These are phyloP conservation scores for Urochloa ruziziensis DNA, from an alignment of 176 grass and related monocot genomes.

Conservation along the genomic window DNA sequence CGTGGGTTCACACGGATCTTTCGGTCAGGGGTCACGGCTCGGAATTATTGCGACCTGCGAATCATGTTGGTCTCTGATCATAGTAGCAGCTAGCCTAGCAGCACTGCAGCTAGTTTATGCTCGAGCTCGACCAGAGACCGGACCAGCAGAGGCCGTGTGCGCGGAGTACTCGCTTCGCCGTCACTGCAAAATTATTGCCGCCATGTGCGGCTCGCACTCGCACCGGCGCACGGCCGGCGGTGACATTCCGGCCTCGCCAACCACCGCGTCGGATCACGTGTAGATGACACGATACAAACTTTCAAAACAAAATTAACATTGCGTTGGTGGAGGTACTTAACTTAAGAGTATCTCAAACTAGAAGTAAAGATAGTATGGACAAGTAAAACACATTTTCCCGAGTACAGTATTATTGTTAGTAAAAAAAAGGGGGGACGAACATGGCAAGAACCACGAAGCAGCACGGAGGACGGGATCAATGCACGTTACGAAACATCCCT, in stretches of 20 bases:
- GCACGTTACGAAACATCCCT: not conserved
- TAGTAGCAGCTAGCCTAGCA: not conserved
- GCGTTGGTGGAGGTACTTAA: no score
- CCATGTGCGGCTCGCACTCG: slow-evolving; percentile 14
- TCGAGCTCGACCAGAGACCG: not conserved
- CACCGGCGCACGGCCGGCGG: not conserved
- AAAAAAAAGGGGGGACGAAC: not conserved
- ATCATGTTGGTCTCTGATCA: not conserved
- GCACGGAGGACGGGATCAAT: not conserved
- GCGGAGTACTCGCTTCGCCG: slow-evolving; percentile 24
- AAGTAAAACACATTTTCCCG: not conserved
- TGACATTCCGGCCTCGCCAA: not conserved
- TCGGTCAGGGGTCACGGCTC: not conserved
- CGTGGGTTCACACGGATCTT: not conserved
- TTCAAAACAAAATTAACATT: not conserved
- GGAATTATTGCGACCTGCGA: not conserved
- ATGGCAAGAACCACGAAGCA: not conserved
- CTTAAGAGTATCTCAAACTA: no score
- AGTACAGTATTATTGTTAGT: not conserved
- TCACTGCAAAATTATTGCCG: slow-evolving; percentile 32
- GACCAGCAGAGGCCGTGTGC: not conserved
- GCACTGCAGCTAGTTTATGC: not conserved
- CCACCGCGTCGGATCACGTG: not conserved
- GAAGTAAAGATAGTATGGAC: not conserved
- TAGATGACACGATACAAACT: not conserved